Base-by-base conservation (phyloP, 129 eudicot species). In the Artemisia tridentata region DNA sequence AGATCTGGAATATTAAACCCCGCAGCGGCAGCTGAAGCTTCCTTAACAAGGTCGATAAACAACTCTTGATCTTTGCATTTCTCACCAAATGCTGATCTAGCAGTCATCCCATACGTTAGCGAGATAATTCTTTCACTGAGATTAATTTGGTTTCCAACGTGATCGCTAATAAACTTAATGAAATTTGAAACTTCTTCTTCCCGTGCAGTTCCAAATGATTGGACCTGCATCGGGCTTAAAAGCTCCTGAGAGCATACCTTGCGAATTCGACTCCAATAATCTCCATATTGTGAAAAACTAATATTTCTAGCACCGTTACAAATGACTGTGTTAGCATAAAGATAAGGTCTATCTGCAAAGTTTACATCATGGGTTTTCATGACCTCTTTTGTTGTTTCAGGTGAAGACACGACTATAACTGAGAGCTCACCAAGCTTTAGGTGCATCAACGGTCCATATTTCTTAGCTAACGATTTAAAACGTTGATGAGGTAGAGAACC, bases 161-260 rank as follows among this genome's bases (percentile, higher is more conserved):
- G 53, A 15, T 76, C 58, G 12, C 63, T 23, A 16, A 80, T 80
- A 5, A 47, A 50, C 16, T 64, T 49, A 7, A 75, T 75, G 18
- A 80, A 66, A 2, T 70, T 60, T 1, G 78, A 70, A 38, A 75
- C 71, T 61, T 80, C 80, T 73, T 80, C 67, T 71, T 69, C 80
- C 47, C 80, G 59, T 10, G 68, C 57, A 1, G 78, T 7, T 19
- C 78, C 48, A 54, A 70, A 71, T 19, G 78, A 69, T 25, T 71
- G 73, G 70, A 75, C 81, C 20, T 75, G 78, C 31, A 41, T 80
- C 3, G 75, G 45, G 64, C 84, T 75, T 59, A 75, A 65, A 71
- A 75, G 84, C 78, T 75, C 84, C 77, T 69, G 47, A 12, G 76
- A 31, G 52, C 84, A 75, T 65, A 80, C 75, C 75, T 75, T 80